Evolutionary conservation across 1,284 basidiomycete species (phyloP), one percentile per base, ranked within the genome.

Genomic region (Ceratobasidium sp.): DNA sequence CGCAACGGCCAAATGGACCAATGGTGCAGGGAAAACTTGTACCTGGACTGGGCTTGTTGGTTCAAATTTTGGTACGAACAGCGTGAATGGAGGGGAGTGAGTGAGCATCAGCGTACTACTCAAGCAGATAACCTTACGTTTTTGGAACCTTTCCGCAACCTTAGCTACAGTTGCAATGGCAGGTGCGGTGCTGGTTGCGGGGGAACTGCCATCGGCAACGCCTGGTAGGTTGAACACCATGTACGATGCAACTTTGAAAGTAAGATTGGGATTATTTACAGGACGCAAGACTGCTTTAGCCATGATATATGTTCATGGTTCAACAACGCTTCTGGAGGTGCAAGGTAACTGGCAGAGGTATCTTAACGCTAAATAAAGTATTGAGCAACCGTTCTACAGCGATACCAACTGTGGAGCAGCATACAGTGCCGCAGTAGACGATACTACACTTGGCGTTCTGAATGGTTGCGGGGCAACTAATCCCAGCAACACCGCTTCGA

Each of bases 101-200:
- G 57, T 60, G 3, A 22, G 3, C 13, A 7, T 15, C 15, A 22
- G 4, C 38, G 29, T 47, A 6, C 6, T 47, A 47, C 43, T 15
- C 22, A 27, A 27, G 7, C 38, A 40, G 38, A 40, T 40, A 40
- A 40, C 7, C 7, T 17, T 40, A 17, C 38, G 7, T 40, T 40
- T 8, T 40, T 40, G 38, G 38, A 17, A 40, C 50, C n/a, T 15
- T 34, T 22, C 10, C 15, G n/a, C 20, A 15, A 22, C 42, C 12
- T 40, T 42, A 60, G 40, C 27, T 60, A 60, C 32, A 60, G 57
- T 27, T 60, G 57, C 57, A 60, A 60, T 60, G 57, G 57, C n/a
- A 38, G 57, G 34, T 60, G 57, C n/a, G 57, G 57, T 10, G 57
- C 57, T 5, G 57, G 57, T 31, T 60, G 57, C 25, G 47, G 15